Evolutionary conservation across 306 rosid genomes (phyloP), one percentile per base, ranked within the genome.

Genomic region (Cucurbita ficifolia): DNA sequence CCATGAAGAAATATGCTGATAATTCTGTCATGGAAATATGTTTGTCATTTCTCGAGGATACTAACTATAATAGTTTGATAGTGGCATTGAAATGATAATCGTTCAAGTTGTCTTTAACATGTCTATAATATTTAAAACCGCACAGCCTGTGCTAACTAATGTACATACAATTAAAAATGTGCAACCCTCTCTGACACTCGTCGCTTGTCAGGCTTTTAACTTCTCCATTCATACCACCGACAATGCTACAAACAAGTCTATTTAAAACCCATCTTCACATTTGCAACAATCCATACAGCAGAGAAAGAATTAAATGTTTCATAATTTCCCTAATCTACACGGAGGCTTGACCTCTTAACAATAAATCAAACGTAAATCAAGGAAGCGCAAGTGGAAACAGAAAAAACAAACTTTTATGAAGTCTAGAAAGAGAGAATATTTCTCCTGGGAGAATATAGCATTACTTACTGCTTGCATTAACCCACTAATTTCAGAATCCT

Each of bases 381-480:
- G 10, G 54, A 67, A 67, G 22, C 51, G 8, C 10, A 21, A 18
- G 72, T 43, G 53, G 38, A 65, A 43, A 19, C 39, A 19, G 53
- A 65, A 43, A 24, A 43, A 65, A 5, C 2, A 18, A 17, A 39
- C 16, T 65, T 21, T 21, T 43, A 10, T 21, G 39, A 68, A 68
- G 11, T 14, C 36, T 42, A 67, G 54, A 45, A 22, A 11, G 33
- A 38, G 29, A 8, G 51, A n/a, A 33, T 10, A 42, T 64, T 64
- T 64, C n/a, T 64, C 51, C 33, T 64, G 16, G 48, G 46, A 62
- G 49, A 65, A 19, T n/a, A 68, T 68, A 68, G 73, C 36, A 83
- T 78, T 14, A 74, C 94, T 85, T 78, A 91, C 99, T 46, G 99
- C 89, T 84, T 86, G 82, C 99, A 94, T 91, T 72, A 94, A 75